These are phyloP conservation scores for Setomelanomma holmii DNA, from an alignment of 2,329 filamentous ascomycete species.

Conservation along the genomic window DNA sequence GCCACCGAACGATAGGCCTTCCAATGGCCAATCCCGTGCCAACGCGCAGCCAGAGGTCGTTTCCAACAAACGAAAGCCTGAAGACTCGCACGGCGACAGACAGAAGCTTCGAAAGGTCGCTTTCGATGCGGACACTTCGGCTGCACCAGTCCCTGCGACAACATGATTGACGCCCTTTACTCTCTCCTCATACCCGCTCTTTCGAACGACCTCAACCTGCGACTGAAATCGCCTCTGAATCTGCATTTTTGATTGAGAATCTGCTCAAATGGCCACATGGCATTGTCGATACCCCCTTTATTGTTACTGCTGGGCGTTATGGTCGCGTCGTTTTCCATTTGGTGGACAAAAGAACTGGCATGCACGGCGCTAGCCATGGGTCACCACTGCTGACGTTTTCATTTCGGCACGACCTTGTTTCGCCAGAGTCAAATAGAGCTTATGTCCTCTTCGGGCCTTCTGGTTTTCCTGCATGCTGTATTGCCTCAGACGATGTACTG, in stretches of 20 bases:
- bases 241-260: conserved; percentile 23
- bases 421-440: too few species aligned
- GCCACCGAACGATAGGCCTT: conserved; percentile 6
- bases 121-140: conserved; percentile 15
- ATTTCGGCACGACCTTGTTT: too few species aligned
- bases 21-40: conserved; percentile 11
- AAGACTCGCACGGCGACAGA: conserved; percentile 11
- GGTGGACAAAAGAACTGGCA: too few species aligned
- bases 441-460: too few species aligned
- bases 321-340: background rate
- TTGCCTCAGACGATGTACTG: too few species aligned
- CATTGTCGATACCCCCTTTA: conserved; percentile 28
- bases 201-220: conserved; percentile 5
- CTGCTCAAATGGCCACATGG: conserved; percentile 25
- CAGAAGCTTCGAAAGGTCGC: conserved; percentile 22
- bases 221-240: conserved; percentile 15
- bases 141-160: conserved; percentile 21
- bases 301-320: conserved; percentile 1
- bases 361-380: too few species aligned
- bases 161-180: conserved; percentile 10
- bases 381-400: too few species aligned
- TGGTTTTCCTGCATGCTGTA: too few species aligned
- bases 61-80: conserved; percentile 28
- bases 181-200: conserved; percentile 5
- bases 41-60: background rate